Base-by-base conservation (phyloP, 2,329 filamentous ascomycete genomes). In the Xylariaceae sp. region DNA sequence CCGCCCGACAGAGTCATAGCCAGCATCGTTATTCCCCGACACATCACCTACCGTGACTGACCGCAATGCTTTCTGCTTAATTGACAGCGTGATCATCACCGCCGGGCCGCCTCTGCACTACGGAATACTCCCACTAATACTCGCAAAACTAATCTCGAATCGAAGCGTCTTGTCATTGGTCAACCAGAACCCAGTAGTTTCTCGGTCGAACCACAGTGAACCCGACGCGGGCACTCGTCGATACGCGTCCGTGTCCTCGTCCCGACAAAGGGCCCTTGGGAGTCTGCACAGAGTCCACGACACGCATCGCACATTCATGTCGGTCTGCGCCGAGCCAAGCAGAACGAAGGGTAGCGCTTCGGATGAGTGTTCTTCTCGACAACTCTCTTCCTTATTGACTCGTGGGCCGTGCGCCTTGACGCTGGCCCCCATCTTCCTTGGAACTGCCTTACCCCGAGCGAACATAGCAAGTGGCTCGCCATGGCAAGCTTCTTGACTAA, bases 401-500 rank as follows among this genome's bases (percentile, higher is more conserved):
- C 55, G 45, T 52, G 51, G 66, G 68, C 67, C 55, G 54, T 55
- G 67, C 65, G 69, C 63, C 60, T 59, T 39, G 65, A 65, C 65
- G 67, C 68, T 66, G 66, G 65, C 64, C 58, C 58, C 62, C 56
- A 52, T 57, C 56, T 53, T 55, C 51, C 57, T 23, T 35, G 37
- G 42, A 48, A 34, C 55, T 49, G 30, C 44, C 48, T 59, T 50
- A 55, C 48, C 13, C 18, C 48, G 45, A 53, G 9, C 53, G 8
- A 50, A 49, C 45, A 56, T 8, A 23, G 23, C 18, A 17, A 51
- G 30, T 51, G 47, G 55, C 39, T 62, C 63, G 69, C 59, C 65
- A 86, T 86, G 82, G 76, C 82, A 63, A 77, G 80, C 63, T 81
- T 86, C 67, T 79, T 86, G 63, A 82, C 77, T 67, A 86, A 83